phyloP scores from a whole-genome alignment of 352 stramenopile genomes.

The Aphanomyces invadans region DNA sequence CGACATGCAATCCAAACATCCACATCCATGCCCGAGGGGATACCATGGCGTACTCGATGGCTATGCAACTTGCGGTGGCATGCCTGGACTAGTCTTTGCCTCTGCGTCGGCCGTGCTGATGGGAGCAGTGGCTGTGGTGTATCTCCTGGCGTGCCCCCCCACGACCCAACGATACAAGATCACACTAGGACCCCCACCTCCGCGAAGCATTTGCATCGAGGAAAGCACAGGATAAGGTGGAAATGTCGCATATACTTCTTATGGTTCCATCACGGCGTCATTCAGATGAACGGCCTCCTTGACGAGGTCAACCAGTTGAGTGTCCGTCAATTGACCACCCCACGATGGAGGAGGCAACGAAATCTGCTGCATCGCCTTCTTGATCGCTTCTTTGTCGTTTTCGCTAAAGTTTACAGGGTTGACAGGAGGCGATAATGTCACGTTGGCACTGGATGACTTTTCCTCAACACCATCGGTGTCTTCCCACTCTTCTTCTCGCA shows the following conservation, averaged over 20 bases:
- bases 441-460: not conserved
- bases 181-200: not conserved
- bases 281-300: not conserved
- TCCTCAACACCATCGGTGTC: not conserved
- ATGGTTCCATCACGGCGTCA: not conserved
- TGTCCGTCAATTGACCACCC: constrained; percentile 18
- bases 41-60: not conserved
- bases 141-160: not conserved
- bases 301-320: constrained; percentile 4
- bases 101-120: not conserved
- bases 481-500: not conserved
- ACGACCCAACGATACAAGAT: not conserved
- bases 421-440: not conserved
- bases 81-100: not conserved
- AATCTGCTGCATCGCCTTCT: constrained; percentile 23
- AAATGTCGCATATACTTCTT: not conserved
- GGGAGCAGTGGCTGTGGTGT: not conserved
- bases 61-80: not conserved
- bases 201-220: not conserved
- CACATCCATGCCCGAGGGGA: not conserved
- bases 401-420: constrained; percentile 4
- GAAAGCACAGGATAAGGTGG: not conserved
- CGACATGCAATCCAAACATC: not conserved
- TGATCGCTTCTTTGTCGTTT: constrained; percentile 19
- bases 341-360: constrained; percentile 18